phyloP scores from a whole-genome alignment of 1,284 basidiomycete genomes.

The Ustilago cynodontis region DNA sequence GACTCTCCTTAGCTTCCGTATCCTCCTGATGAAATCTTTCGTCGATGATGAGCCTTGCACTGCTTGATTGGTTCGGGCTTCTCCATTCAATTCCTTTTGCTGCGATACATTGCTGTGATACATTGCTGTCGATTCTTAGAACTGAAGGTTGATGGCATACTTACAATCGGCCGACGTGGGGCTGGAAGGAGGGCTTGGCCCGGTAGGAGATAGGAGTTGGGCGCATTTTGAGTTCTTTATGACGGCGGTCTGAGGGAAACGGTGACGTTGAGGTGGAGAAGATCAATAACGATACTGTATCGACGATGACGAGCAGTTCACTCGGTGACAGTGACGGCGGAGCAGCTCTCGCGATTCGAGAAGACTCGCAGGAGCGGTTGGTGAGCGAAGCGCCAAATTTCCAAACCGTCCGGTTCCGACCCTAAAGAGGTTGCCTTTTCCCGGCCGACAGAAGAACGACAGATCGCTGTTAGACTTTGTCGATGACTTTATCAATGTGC shows the following conservation, averaged over 20 bases:
- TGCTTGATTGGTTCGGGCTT: no score
- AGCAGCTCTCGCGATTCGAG: conserved; percentile 2
- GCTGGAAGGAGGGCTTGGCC: conserved; percentile 61
- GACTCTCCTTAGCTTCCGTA: no score
- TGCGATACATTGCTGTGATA: neutral
- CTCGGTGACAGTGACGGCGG: conserved; percentile 1
- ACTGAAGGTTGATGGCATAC: conserved; percentile 15
- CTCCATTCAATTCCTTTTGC: no score
- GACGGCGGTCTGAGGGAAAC: neutral
- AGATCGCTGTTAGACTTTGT: neutral
- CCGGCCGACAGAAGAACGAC: conserved; percentile 15
- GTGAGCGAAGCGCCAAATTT: conserved; percentile 16
- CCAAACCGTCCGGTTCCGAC: conserved; percentile 47
- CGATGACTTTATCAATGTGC: neutral
- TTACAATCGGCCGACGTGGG: conserved; percentile 62
- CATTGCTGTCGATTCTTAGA: neutral
- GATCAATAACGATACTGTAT: conserved; percentile 9
- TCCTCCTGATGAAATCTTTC: no score
- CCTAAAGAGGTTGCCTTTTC: conserved; percentile 2
- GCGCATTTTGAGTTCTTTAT: conserved; percentile 31
- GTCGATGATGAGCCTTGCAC: no score
- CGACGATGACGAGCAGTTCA: conserved; percentile 6
- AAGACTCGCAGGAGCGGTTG: conserved; percentile 14
- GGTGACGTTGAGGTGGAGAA: conserved; percentile 3
- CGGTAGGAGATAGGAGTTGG: conserved; percentile 43